Evolutionary conservation across 2,329 filamentous ascomycete species (phyloP), one percentile per base, ranked within the genome.

Genomic region (Bipolaris gigantea): DNA sequence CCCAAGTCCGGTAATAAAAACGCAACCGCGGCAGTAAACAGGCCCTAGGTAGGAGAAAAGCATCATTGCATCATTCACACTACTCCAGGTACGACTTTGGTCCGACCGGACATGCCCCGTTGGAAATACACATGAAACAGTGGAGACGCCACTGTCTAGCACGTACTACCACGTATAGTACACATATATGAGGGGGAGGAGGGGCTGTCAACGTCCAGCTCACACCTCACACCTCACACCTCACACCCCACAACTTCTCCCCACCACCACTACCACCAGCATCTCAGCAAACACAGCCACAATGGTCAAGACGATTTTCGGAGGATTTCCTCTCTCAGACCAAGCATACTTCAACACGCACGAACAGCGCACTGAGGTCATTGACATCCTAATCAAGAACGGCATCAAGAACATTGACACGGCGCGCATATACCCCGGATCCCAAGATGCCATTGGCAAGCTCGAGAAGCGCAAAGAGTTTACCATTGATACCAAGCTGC

Each of bases 401-500:
- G 67, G 66, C 48, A 66, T 76, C 42, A 66, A 65, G 11, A 72
- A 59, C 40, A 67, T 79, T 44, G 77, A 79, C 64, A 75, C 76
- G 0, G 76, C 77, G 0, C 69, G 73, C 16, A 55, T 75, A 5
- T 81, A 82, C 55, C 63, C 63, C 9, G 65, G 74, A 21, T 77
- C 74, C 21, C 79, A 81, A 59, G 64, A 67, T 25, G 63, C 71
- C 15, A 71, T 82, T 0, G 79, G 79, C 44, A 53, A 73, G 16
- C 57, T 69, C 30, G 66, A 73, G 4, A 77, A 75, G 13, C 72
- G 73, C 32, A 69, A 75, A 1, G 62, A 70, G 32, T 81, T 81
- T 65, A 67, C 60, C 34, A 73, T 82, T 60, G 77, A 80, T 64
- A 80, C 78, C 43, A 81, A 81, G 57, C 67, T 75, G 32, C 56